Percentiles rank a stretch among this genome's conserved stretches.
Conservation (phyloP, 768 basidiomycete species). For the Pholiota microspora region DNA sequence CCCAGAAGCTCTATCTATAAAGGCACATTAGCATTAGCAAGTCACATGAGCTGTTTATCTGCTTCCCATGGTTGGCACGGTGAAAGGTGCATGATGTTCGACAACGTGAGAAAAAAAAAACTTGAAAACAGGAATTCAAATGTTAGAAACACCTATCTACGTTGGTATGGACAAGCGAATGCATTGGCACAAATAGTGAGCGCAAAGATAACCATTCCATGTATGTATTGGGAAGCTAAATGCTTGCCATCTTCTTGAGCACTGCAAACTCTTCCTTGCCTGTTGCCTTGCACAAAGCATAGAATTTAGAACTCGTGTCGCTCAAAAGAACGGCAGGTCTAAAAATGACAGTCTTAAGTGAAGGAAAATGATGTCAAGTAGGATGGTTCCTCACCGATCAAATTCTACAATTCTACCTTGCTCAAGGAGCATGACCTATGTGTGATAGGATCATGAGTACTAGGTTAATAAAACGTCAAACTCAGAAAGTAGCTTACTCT, state of each 20-base stretch:
- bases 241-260: constrained; percentile 65
- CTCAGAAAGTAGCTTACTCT: constrained; percentile 46
- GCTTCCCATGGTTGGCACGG: constrained; percentile 22
- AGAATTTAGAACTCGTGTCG: constrained; percentile 18
- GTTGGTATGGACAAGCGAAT: not conserved
- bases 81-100: constrained; percentile 3
- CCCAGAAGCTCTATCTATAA: not conserved
- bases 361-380: not conserved
- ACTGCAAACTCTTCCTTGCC: constrained; percentile 24
- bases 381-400: constrained; percentile 47
- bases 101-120: constrained; percentile 11
- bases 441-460: not conserved
- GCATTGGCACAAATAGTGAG: not conserved
- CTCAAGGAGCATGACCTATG: constrained; percentile 71
- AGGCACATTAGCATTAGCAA: not conserved
- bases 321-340: constrained; percentile 7
- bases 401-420: constrained; percentile 76
- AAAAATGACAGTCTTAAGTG: not conserved
- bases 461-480: not conserved
- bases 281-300: constrained; percentile 19
- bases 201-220: not conserved
- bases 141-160: not conserved
- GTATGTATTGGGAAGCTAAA: constrained; percentile 16
- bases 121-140: not conserved
- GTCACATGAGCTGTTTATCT: not conserved